A percentile compares a stretch with the other conserved stretches of the same genome.
Evolutionary conservation across 305 asterid genomes (phyloP).

Genomic region (Coffea humblotiana): DNA sequence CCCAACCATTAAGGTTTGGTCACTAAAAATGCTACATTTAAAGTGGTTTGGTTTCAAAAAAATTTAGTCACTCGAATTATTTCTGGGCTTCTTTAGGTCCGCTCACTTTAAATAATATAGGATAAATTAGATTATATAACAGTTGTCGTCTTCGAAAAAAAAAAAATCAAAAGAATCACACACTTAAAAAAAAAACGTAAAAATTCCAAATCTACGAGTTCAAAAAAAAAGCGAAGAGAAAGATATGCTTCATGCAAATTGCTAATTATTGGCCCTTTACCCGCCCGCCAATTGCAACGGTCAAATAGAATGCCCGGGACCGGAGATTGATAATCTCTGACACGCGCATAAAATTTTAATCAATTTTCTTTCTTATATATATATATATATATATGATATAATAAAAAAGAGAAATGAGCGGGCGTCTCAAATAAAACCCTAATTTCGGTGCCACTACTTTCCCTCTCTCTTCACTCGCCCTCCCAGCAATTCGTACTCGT

Average conservation of each 20-base stretch:
- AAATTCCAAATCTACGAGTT: too few relatives aligned
- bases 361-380: background rate
- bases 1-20: too few relatives aligned
- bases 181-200: too few relatives aligned
- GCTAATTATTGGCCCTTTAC: background rate
- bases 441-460: slow-evolving; percentile 20
- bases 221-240: background rate
- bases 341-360: background rate
- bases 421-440: slow-evolving; percentile 24
- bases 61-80: too few relatives aligned
- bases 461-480: slow-evolving; percentile 14
- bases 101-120: too few relatives aligned
- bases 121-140: too few relatives aligned
- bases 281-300: slow-evolving; percentile 8
- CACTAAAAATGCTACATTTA: too few relatives aligned
- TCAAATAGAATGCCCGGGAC: background rate
- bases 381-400: too few relatives aligned
- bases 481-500: background rate
- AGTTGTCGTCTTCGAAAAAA: too few relatives aligned
- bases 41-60: too few relatives aligned
- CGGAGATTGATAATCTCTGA: background rate
- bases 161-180: too few relatives aligned
- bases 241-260: background rate
- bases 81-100: too few relatives aligned
- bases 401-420: background rate